Evolutionary conservation across 192 early-diverging fungal species (phyloP).

Genomic region (Phlyctochytrium arcticum): DNA sequence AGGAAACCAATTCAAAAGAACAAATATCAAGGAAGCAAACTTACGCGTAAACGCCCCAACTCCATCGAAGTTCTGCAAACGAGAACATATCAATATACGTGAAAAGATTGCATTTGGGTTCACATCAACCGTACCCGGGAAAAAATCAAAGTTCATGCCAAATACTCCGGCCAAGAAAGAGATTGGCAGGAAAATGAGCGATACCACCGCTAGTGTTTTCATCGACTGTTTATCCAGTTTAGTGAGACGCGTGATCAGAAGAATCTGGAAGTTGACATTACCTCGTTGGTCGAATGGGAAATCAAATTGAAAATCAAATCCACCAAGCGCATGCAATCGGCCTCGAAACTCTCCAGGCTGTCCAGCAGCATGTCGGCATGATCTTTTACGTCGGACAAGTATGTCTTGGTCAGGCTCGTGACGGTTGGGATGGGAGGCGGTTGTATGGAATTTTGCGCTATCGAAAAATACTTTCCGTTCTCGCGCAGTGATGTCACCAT

Average conservation of each 20-base stretch:
- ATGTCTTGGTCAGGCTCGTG: constrained; percentile 26
- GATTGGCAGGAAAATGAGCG: constrained; percentile 33
- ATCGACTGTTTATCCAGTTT: constrained; percentile 19
- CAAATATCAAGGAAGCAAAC: neutral
- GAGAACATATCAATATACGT: neutral
- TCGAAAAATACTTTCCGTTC: constrained; percentile 2
- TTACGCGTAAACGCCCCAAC: constrained; percentile 19
- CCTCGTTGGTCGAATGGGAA: constrained; percentile 39
- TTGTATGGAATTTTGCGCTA: neutral
- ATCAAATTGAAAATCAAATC: constrained; percentile 40
- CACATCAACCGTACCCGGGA: constrained; percentile 8
- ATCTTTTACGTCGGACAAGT: constrained; percentile 33
- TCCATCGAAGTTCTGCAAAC: constrained; percentile 12
- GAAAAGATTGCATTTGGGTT: neutral
- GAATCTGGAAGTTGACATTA: neutral
- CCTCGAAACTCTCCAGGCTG: constrained; percentile 23
- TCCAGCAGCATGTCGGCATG: constrained; percentile 20
- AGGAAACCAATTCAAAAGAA: neutral
- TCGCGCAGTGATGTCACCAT: constrained; percentile 19
- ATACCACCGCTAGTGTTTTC: constrained; percentile 33
- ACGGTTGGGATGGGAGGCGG: neutral
- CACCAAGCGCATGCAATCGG: constrained; percentile 17
- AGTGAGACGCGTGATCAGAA: neutral
- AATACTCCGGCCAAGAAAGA: constrained; percentile 37
- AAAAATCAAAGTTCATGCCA: constrained; percentile 43